Evolutionary conservation across 371 early-diverging fungal genomes (phyloP).

Genomic region (Saksenaea vasiformis): DNA sequence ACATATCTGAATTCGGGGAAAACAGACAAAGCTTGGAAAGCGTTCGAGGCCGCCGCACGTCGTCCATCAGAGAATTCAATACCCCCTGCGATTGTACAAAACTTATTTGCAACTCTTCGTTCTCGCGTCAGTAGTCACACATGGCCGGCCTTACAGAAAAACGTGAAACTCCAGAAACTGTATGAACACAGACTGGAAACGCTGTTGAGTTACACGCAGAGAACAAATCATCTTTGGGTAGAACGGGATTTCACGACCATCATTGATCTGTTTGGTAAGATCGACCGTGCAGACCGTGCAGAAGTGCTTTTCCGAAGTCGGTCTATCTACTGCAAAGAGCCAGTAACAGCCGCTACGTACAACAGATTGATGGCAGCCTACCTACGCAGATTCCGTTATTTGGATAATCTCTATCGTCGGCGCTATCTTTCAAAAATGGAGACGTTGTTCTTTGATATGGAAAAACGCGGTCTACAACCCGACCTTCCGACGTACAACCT

Average conservation of each 20-base stretch:
- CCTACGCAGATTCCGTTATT: conserved; percentile 24
- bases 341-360: conserved; percentile 19
- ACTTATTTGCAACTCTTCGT: conserved; percentile 22
- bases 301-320: conserved; percentile 32
- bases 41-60: conserved; percentile 24
- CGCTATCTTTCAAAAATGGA: conserved; percentile 28
- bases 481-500: conserved; percentile 33
- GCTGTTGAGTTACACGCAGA: conserved; percentile 17
- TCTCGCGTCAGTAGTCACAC: conserved; percentile 14
- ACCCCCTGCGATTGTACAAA: conserved; percentile 12
- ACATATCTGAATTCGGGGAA: conserved; percentile 19
- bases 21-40: conserved; percentile 27
- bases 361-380: conserved; percentile 34
- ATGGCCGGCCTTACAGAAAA: conserved; percentile 10
- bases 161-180: conserved; percentile 15
- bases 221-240: conserved; percentile 15
- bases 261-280: conserved; percentile 29
- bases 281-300: conserved; percentile 27
- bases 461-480: conserved; percentile 16
- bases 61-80: background rate
- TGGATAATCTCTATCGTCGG: conserved; percentile 17
- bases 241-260: conserved; percentile 23
- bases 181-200: conserved; percentile 25
- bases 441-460: conserved; percentile 22
- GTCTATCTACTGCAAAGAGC: conserved; percentile 18